Evolutionary conservation across 495 filamentous ascomycete genomes (phyloP), one percentile per base, ranked within the genome.

Genomic region (Podospora sp.): DNA sequence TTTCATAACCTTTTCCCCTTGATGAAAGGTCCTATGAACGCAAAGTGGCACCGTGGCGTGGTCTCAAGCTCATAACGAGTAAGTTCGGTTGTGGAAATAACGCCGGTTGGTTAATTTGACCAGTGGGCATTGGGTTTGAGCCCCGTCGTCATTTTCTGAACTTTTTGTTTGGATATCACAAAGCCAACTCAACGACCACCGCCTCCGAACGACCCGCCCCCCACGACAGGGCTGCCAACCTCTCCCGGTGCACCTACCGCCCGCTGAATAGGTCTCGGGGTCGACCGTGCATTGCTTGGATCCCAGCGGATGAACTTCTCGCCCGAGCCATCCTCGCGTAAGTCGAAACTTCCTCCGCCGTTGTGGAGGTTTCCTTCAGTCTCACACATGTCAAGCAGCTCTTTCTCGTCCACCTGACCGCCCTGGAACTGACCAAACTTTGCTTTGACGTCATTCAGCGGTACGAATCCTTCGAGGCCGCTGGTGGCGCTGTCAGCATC

Each of bases 381-480:
- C 68, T 97, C 94, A 76, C 91, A 94, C 64, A 96, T 92, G 57
- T 92, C 90, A n/a, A 93, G 82, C 76, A 99, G 83, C 68, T 97
- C 93, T 29, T 86, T 80, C 60, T 91, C 80, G 2, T 80, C 80
- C 65, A 95, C 86, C 0, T 85, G 77, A 50, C 92, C 89, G 49
- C 84, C 78, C 35, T 85, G 87, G 40, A 87, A 77, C 55, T 83
- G 74, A 33, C 92, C 87, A 14, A 96, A 82, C 61, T 90, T 89
- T 5, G 81, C 81, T 59, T 90, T 86, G 59, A 97, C 83, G 18
- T 79, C 77, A 14, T 85, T 82, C 52, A 93, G 83, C 65, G 89
- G 83, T 65, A 93, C 85, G 78, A 89, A 96, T 7, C 86, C 86
- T 40, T 84, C 81, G 24, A 73, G 71, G 53, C 64, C 68, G 5